Base-by-base conservation (phyloP, 257 asterid genomes). In the Cordia subcordata region DNA sequence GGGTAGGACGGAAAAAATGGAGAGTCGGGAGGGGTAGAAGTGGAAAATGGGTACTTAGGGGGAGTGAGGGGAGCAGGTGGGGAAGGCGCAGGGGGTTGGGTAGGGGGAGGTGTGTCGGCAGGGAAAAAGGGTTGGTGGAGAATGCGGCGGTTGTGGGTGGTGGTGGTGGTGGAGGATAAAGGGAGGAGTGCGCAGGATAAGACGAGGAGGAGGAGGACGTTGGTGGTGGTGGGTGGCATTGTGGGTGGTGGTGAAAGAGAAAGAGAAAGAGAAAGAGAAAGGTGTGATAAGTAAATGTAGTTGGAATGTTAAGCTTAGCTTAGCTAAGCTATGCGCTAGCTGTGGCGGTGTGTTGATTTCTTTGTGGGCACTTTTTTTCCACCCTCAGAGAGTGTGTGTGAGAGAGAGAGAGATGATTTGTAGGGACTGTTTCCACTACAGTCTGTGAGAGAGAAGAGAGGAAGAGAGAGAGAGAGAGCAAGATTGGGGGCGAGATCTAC, bases 51-150 rank as follows among this genome's bases (percentile, higher is more conserved):
- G 78, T 57, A 70, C 50, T 75, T 72, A 5, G 88, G 83, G 22
- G 76, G 23, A 46, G 69, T 9, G 20, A 87, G 38, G 44, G 90
- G 71, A 8, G 81, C 53, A 8, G 91, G 85, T 0, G 89, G 78
- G 1, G 79, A 67, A 12, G 68, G 51, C 22, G 53, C 42, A 3
- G 83, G 83, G 27, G 77, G 83, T 10, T 57, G 67, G 0, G 85
- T 69, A 0, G 81, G 87, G 21, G 87, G 85, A 4, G 39, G 0
- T 10, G 82, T 56, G 45, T 73, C 86, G 49, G 59, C 60, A 0
- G 93, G 86, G 56, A 68, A 67, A 75, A 84, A 76, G 12, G 93
- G 88, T 49, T 84, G 86, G 80, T 86, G 95, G 58, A 86, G 93
- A 61, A 78, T 69, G 58, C 90, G 93, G 74, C 95, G 95, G 80